Evolutionary conservation across 2,329 filamentous ascomycete genomes (phyloP).

Genomic region (Cucurbitaria berberidis): DNA sequence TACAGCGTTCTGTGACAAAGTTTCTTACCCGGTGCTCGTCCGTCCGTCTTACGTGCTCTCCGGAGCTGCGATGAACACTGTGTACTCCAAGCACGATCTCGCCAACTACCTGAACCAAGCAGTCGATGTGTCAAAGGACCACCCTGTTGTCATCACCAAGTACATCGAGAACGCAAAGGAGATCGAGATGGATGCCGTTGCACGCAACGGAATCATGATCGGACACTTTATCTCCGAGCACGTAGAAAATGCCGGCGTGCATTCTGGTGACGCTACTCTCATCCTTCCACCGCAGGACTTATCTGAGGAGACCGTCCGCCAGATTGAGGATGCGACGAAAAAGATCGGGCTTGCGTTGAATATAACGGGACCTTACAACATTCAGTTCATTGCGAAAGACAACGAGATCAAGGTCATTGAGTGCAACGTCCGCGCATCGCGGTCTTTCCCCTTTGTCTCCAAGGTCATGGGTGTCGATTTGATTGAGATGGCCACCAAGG

Average conservation of each 20-base stretch:
- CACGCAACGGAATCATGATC: conserved; percentile 84
- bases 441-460: conserved; percentile 97
- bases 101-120: conserved; percentile 89
- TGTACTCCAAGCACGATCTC: conserved; percentile 93
- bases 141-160: conserved; percentile 98
- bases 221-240: conserved; percentile 99
- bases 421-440: conserved; percentile 94
- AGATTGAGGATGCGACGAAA: conserved; percentile 91
- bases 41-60: conserved; percentile 96
- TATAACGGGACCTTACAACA: conserved; percentile 96
- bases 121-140: conserved; percentile 88
- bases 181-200: conserved; percentile 99
- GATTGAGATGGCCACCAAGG: conserved; percentile 98
- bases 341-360: conserved; percentile 96
- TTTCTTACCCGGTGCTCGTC: conserved; percentile 92
- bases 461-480: conserved; percentile 98
- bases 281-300: conserved; percentile 95
- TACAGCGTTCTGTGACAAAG: conserved; percentile 81
- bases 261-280: conserved; percentile 95
- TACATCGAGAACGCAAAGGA: conserved; percentile 99
- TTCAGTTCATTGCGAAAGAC: conserved; percentile 99
- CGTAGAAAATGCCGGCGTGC: conserved; percentile 97
- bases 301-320: conserved; percentile 81
- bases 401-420: conserved; percentile 99
- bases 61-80: conserved; percentile 98